Evolutionary conservation across 179 eudicot species (phyloP).

Genomic region (Pouteria campechiana): DNA sequence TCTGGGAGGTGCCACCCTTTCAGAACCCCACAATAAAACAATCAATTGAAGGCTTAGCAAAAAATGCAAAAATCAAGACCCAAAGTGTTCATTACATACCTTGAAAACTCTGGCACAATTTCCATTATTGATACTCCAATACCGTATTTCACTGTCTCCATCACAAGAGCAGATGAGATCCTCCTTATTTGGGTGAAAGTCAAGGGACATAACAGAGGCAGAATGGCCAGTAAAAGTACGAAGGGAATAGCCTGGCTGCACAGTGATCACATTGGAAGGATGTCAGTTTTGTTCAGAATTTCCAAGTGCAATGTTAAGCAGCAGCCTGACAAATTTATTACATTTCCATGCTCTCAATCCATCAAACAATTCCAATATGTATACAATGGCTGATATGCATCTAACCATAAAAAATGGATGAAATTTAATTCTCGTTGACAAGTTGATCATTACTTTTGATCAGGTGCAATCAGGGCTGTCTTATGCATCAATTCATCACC

Average conservation of each 20-base stretch:
- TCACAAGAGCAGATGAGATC: conserved; percentile 61
- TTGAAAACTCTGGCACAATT: conserved; percentile 35
- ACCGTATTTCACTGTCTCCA: conserved; percentile 41
- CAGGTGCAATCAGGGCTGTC: too few relatives aligned
- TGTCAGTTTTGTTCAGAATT: neutral
- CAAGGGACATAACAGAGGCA: conserved; percentile 49
- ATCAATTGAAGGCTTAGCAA: too few relatives aligned
- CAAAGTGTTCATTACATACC: conserved; percentile 17
- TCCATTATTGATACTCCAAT: conserved; percentile 51
- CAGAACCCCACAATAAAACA: too few relatives aligned
- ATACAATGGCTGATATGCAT: too few relatives aligned
- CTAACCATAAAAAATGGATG: too few relatives aligned
- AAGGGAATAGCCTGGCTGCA: conserved; percentile 60
- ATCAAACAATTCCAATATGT: too few relatives aligned
- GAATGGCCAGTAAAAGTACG: conserved; percentile 60
- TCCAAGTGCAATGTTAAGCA: neutral
- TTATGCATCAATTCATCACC: too few relatives aligned
- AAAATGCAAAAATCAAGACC: neutral
- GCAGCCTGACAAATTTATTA: neutral
- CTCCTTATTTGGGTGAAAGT: conserved; percentile 53
- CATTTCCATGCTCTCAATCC: too few relatives aligned
- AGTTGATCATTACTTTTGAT: too few relatives aligned
- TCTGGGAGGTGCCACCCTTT: conserved; percentile 49
- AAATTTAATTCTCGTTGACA: too few relatives aligned
- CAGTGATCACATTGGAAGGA: neutral